Percentiles rank a stretch among this genome's conserved stretches.
phyloP scores from a whole-genome alignment of 345 rosid genomes.

The Geranium brycei region DNA sequence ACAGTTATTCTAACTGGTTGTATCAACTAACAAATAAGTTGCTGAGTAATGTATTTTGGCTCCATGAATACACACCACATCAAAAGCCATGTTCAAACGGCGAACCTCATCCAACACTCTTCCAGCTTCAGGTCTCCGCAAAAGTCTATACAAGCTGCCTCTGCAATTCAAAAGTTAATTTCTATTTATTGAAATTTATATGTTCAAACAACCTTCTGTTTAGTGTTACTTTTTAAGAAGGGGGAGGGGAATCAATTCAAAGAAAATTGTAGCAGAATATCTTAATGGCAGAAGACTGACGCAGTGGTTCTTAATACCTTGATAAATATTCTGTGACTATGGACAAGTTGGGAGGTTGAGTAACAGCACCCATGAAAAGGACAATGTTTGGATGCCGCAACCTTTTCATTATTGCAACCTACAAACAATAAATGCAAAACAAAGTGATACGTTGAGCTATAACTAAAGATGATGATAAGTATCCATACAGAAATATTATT shows the following conservation, averaged over 20 bases:
- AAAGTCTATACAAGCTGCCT: slow-evolving; percentile 91
- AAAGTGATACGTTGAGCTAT: not conserved
- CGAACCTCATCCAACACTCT: slow-evolving; percentile 86
- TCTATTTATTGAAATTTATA: not conserved
- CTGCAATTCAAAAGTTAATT: slow-evolving; percentile 26
- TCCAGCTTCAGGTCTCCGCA: slow-evolving; percentile 75
- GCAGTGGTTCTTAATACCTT: slow-evolving; percentile 32
- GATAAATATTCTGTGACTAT: slow-evolving; percentile 97
- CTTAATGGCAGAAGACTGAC: not conserved
- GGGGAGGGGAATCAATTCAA: not conserved
- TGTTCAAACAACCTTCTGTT: not conserved
- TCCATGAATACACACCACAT: slow-evolving; percentile 55
- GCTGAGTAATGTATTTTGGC: too few relatives aligned
- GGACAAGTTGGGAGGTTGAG: slow-evolving; percentile 90
- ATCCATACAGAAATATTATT: not conserved
- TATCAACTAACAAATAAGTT: too few relatives aligned
- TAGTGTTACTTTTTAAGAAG: too few relatives aligned
- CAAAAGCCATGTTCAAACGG: slow-evolving; percentile 86
- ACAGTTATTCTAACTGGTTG: too few relatives aligned
- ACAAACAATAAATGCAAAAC: slow-evolving; percentile 1
- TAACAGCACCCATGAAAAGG: slow-evolving; percentile 98
- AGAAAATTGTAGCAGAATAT: not conserved
- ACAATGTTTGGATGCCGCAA: slow-evolving; percentile 98
- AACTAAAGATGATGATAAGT: not conserved
- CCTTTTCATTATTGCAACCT: slow-evolving; percentile 98